Percentiles rank a stretch among this genome's conserved stretches.
These are phyloP conservation scores for Penicillium cinerascens DNA, from an alignment of 495 filamentous ascomycete genomes.

Conservation along the genomic window DNA sequence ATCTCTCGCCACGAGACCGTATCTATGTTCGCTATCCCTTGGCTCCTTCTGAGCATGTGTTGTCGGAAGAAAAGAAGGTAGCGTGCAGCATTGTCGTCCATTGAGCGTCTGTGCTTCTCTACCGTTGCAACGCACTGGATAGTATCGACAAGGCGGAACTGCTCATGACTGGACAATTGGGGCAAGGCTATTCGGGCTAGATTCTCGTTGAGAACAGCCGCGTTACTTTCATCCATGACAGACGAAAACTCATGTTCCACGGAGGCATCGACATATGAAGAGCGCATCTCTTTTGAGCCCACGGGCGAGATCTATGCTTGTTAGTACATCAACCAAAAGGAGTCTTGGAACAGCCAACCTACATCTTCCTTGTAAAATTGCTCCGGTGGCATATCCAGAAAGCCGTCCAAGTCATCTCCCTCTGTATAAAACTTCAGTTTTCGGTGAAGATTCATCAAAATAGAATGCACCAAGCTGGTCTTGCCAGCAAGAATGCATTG, in stretches of 20 bases:
- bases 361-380: slow-evolving; percentile 64
- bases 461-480: slow-evolving; percentile 63
- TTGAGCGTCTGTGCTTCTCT: slow-evolving; percentile 83
- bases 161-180: slow-evolving; percentile 81
- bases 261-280: slow-evolving; percentile 51
- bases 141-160: slow-evolving; percentile 83
- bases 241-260: slow-evolving; percentile 55
- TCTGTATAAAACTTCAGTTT: slow-evolving; percentile 79
- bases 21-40: slow-evolving; percentile 56
- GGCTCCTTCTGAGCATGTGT: slow-evolving; percentile 66
- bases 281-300: slow-evolving; percentile 49
- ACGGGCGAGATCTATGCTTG: slow-evolving; percentile 20
- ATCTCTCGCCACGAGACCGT: slow-evolving; percentile 89
- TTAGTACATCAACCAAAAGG: not conserved
- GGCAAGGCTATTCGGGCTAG: slow-evolving; percentile 73
- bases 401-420: slow-evolving; percentile 77
- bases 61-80: slow-evolving; percentile 90
- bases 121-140: slow-evolving; percentile 85
- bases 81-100: slow-evolving; percentile 89
- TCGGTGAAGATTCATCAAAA: slow-evolving; percentile 71
- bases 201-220: slow-evolving; percentile 68
- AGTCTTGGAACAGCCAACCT: slow-evolving; percentile 8
- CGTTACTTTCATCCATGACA: slow-evolving; percentile 69
- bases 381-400: slow-evolving; percentile 67
- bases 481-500: slow-evolving; percentile 87